These are phyloP conservation scores for Chlamydomonas sp. DNA, from an alignment of 139 green algal genomes.

Conservation along the genomic window DNA sequence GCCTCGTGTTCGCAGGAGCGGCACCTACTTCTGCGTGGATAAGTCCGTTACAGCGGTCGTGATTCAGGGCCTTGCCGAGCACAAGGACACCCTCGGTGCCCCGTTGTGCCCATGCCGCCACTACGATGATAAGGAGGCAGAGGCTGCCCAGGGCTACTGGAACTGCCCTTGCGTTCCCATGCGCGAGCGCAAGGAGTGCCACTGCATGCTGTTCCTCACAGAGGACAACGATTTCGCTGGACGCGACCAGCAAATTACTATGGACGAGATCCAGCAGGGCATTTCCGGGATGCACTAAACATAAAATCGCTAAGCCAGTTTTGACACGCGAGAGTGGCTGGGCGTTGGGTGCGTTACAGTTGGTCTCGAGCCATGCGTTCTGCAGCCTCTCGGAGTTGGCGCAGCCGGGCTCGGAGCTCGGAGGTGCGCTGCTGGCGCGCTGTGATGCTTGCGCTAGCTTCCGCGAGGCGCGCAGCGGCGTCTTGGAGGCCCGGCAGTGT, in stretches of 20 bases:
- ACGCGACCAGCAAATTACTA: constrained; percentile 77
- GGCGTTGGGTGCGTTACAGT: not conserved
- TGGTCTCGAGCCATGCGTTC: no score
- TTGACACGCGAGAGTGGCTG: no score
- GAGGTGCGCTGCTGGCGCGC: no score
- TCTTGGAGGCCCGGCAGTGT: no score
- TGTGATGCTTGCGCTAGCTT: no score
- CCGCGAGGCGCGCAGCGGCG: no score
- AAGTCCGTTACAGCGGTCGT: constrained; percentile 98
- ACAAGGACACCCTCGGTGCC: constrained; percentile 96
- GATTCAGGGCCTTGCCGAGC: constrained; percentile 97
- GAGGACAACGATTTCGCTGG: constrained; percentile 97
- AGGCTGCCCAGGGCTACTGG: constrained; percentile 97
- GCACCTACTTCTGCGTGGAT: constrained; percentile 98
- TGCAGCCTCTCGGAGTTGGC: no score
- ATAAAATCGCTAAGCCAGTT: no score
- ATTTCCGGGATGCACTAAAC: constrained; percentile 48
- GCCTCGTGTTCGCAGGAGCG: constrained; percentile 65
- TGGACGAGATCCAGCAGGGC: constrained; percentile 63
- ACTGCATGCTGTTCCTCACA: constrained; percentile 99
- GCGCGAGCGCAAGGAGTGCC: constrained; percentile 97
- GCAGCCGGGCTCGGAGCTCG: no score
- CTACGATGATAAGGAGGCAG: constrained; percentile 98
- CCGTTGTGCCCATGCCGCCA: constrained; percentile 97
- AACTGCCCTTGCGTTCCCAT: constrained; percentile 99